Evolutionary conservation across 1,284 basidiomycete genomes (phyloP).

Genomic region (Exobasidium rhododendri): DNA sequence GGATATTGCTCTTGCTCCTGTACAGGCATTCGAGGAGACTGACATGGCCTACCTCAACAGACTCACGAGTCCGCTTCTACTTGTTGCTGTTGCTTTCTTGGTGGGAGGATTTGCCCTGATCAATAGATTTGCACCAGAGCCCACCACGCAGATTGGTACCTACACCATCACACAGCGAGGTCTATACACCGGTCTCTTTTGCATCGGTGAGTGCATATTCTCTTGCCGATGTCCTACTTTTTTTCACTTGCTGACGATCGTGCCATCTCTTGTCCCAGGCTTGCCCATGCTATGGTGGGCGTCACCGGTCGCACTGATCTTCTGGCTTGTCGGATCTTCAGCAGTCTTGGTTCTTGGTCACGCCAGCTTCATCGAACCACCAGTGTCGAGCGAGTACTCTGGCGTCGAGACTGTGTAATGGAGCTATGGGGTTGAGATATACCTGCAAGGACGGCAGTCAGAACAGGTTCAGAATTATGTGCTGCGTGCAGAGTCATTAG

Average conservation of each 20-base stretch:
- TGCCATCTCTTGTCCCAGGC: slow-evolving; percentile 13
- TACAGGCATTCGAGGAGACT: background rate
- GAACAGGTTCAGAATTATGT: background rate
- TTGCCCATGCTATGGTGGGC: slow-evolving; percentile 50
- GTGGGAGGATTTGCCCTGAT: slow-evolving; percentile 86
- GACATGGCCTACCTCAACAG: background rate
- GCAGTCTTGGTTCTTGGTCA: slow-evolving; percentile 65
- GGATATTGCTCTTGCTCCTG: background rate
- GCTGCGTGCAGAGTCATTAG: background rate
- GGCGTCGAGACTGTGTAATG: slow-evolving; percentile 10
- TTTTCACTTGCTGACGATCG: slow-evolving; percentile 2
- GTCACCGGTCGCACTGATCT: slow-evolving; percentile 47
- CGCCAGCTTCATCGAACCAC: slow-evolving; percentile 78
- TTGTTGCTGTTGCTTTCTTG: slow-evolving; percentile 81
- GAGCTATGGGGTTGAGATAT: background rate
- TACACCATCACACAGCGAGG: slow-evolving; percentile 74
- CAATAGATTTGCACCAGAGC: slow-evolving; percentile 66
- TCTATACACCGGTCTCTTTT: slow-evolving; percentile 60
- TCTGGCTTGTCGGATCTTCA: slow-evolving; percentile 56
- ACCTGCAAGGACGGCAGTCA: background rate
- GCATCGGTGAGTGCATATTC: slow-evolving; percentile 41
- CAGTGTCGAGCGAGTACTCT: slow-evolving; percentile 85
- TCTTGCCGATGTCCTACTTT: background rate
- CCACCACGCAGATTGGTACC: slow-evolving; percentile 65
- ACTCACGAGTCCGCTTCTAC: slow-evolving; percentile 73